Base-by-base conservation (phyloP, 169 alveolate species). In the Amoebophrya sp. region DNA sequence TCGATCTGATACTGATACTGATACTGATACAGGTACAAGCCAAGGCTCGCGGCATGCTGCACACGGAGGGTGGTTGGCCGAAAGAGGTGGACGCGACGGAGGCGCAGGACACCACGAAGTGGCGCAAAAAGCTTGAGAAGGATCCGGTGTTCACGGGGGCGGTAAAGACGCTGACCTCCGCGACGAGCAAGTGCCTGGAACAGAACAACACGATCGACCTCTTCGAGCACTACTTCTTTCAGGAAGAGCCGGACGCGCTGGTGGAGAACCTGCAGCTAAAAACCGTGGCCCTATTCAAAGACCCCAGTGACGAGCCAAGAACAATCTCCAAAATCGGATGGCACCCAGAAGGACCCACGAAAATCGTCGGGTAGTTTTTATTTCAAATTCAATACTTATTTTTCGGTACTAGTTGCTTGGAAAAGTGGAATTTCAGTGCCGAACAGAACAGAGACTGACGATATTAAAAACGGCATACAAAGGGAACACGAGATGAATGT, bases 61-160 rank as follows among this genome's bases (percentile, higher is more conserved):
- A 97, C 91, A 89, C 89, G 15, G 98, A 95, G 90, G 98, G 98
- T 90, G 98, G 99, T 39, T 97, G 99, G 99, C 99, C 99, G 0
- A 95, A 94, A 88, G 98, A 96, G 78, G 95, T 95, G 38, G 98
- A 96, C 92, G 95, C 96, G 41, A 91, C 96, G 58, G 99, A 97
- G 93, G 94, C 95, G 88, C 95, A 96, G 88, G 99, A 97, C 70
- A 94, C 96, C 48, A 94, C 95, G 18, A 96, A 96, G 92, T 95
- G 96, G 93, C 93, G 95, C 90, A 96, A 96, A 92, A 94, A 95
- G 92, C 92, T 95, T 20, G 97, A 96, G 50, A 96, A 97, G 93
- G 97, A 97, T 91, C 95, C 95, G 2, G 93, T 88, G 18, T 96
- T 96, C 93, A 95, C 96, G 41, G 91, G 90, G 69, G 96, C 97